A percentile compares a stretch with the other conserved stretches of the same genome.
Conservation (phyloP, 2,329 filamentous ascomycete species). For the Phyllosticta citriasiana region DNA sequence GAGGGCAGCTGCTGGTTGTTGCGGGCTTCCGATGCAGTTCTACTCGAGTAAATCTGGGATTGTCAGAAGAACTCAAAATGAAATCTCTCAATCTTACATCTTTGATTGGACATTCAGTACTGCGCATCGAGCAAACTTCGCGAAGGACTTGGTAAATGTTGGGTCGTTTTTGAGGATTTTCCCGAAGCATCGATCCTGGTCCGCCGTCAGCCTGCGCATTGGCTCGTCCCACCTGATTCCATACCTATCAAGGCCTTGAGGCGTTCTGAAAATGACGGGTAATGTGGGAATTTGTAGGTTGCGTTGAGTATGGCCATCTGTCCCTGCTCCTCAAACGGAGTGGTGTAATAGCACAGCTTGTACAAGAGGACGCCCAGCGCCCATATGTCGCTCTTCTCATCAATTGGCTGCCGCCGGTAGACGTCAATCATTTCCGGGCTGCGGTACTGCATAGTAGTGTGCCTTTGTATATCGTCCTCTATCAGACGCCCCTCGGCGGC, state of each 20-base stretch:
- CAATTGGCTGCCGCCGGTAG: conserved; percentile 89
- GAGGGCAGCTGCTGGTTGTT: conserved; percentile 51
- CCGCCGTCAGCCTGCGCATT: conserved; percentile 10
- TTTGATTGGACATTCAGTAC: conserved; percentile 74
- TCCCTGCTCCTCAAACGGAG: conserved; percentile 94
- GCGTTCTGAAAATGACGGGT: conserved; percentile 81
- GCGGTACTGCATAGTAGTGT: conserved; percentile 94
- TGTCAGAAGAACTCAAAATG: conserved; percentile 16
- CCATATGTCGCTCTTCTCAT: conserved; percentile 99
- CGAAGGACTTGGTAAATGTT: conserved; percentile 91
- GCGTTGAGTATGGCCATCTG: conserved; percentile 96
- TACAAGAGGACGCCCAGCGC: conserved; percentile 89
- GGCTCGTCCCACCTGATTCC: conserved; percentile 16
- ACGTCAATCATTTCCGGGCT: conserved; percentile 99
- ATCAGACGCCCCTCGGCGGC: conserved; percentile 83
- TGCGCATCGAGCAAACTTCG: conserved; percentile 82
- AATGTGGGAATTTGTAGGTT: conserved; percentile 80
- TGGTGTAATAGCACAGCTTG: conserved; percentile 98
- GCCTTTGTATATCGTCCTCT: conserved; percentile 93
- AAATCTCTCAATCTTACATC: conserved; percentile 52
- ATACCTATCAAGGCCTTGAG: conserved; percentile 83
- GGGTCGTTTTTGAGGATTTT: conserved; percentile 67
- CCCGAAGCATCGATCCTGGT: conserved; percentile 80
- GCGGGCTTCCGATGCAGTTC: conserved; percentile 55
- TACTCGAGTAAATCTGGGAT: conserved; percentile 38